Evolutionary conservation across 352 stramenopile species (phyloP), one percentile per base, ranked within the genome.

Genomic region (Globisporangium solare): DNA sequence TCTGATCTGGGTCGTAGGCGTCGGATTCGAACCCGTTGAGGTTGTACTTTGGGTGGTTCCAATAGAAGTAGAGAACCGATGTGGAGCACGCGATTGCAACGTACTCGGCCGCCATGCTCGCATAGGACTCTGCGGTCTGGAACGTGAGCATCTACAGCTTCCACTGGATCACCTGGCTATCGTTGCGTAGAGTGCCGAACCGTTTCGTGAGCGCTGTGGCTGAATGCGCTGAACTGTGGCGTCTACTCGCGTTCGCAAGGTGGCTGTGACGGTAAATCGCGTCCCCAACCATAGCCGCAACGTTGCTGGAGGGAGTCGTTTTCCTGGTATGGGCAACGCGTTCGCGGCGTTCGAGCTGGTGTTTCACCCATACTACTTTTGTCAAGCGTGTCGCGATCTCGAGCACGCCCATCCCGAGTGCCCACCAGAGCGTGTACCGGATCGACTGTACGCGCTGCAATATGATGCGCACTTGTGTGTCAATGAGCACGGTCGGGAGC

Each of bases 381-480:
- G 13, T 51, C 6, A 64, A 41, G 7, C 73, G 61, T 8, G 67
- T 49, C 11, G 15, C 21, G 24, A 77, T 61, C 42, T 79, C 67
- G 17, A 70, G 22, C 21, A 66, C 18, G 0, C 54, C 66, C 48
- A 79, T 57, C 0, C 49, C 63, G 17, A 79, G 53, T 0, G 62
- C 60, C 13, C 64, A 68, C 13, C 24, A 54, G 1, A 63, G 52
- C 17, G 67, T 63, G 17, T 69, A 51, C 1, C 46, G 24, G 24
- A 27, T 49, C 12, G 60, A 73, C 45, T 70, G 47, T 12, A 56
- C 56, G 3, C 58, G 61, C 21, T 71, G 51, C 20, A 82, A 32
- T 11, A 75, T 46, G 6, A 82, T 65, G 22, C 70, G 63, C 2
- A 73, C 41, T 49, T 82, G 70, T 1, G 67, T 79, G 58, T 77